Base-by-base conservation (phyloP, 106 monocot species). In the Platanthera guangdongensis region DNA sequence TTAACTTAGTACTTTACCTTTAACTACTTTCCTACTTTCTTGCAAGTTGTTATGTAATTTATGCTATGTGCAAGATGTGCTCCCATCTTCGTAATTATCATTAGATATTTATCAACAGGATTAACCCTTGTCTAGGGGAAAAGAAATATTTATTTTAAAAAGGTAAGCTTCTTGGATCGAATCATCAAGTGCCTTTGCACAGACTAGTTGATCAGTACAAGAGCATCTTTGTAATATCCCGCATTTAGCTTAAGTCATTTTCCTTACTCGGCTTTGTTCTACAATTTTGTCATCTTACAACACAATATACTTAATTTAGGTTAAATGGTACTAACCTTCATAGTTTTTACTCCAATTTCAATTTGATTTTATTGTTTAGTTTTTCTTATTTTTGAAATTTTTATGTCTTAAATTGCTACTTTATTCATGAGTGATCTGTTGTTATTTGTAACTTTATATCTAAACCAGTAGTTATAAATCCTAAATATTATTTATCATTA, bases 1-100 rank as follows among this genome's bases (percentile, higher is more conserved):
- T 97, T 30, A 73, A 76, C 54, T 25, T 65, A 46, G 65, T 49
- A 39, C 8, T 80, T 59, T 64, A 45, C 11, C 7, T 76, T 49
- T 13, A 19, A 19, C n/a, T 5, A 77, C n/a, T 63, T 30, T 25
- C 51, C 18, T 46, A 55, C 69, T 57, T 74, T 8, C 1, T 84
- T 11, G 16, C 51, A 51, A 54, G 7, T 46, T 0, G 28, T 18
- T 70, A 70, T 70, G 70, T 48, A 65, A 12, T 13, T 65, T 32
- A 4, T 6, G 30, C 8, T 25, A 64, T 65, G 9, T 12, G 11
- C 11, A 65, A 51, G 19, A 51, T 22, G 15, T 50, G 19, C 4
- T 51, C 51, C 21, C 18, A 72, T 19, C 10, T 72, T 72, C 21
- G 3, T 72, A 22, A 19, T 9, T 50, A 22, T 49, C 51, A 19